Evolutionary conservation across 164 flowering plant genomes (phyloP).

Genomic region (Sedum album): DNA sequence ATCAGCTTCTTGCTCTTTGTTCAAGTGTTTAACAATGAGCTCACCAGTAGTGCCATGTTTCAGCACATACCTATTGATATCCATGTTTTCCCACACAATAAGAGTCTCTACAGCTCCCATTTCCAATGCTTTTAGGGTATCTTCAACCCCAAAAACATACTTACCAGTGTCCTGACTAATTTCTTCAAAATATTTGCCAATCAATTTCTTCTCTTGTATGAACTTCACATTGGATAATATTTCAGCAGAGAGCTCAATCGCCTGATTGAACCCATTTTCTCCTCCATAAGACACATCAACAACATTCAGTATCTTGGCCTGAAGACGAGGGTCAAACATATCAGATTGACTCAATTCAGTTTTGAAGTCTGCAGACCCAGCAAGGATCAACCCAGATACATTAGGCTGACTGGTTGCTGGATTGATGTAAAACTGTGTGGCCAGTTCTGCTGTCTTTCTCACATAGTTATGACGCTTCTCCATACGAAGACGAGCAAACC

Average conservation of each 20-base stretch:
- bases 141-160: not conserved
- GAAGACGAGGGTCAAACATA: slow-evolving; percentile 8
- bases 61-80: slow-evolving; percentile 4
- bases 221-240: slow-evolving; percentile 14
- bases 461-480: no score
- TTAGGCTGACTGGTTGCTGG: no score
- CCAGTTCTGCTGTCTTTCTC: no score
- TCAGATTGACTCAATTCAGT: slow-evolving; percentile 14
- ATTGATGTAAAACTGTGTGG: no score
- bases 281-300: not conserved
- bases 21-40: slow-evolving; percentile 7
- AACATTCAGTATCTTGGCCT: not conserved
- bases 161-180: not conserved
- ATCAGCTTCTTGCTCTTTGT: slow-evolving; percentile 3
- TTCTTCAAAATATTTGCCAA: not conserved
- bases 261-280: not conserved
- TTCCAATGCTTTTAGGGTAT: not conserved
- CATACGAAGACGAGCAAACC: slow-evolving; percentile 24
- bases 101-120: not conserved
- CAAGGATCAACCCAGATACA: slow-evolving; percentile 14
- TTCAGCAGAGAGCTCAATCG: slow-evolving; percentile 13
- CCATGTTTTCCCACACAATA: slow-evolving; percentile 4
- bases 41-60: slow-evolving; percentile 11
- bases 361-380: slow-evolving; percentile 14
- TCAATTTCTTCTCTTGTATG: slow-evolving; percentile 12